Evolutionary conservation across 2,329 filamentous ascomycete species (phyloP), one percentile per base, ranked within the genome.

Genomic region (Pseudocercospora musae): DNA sequence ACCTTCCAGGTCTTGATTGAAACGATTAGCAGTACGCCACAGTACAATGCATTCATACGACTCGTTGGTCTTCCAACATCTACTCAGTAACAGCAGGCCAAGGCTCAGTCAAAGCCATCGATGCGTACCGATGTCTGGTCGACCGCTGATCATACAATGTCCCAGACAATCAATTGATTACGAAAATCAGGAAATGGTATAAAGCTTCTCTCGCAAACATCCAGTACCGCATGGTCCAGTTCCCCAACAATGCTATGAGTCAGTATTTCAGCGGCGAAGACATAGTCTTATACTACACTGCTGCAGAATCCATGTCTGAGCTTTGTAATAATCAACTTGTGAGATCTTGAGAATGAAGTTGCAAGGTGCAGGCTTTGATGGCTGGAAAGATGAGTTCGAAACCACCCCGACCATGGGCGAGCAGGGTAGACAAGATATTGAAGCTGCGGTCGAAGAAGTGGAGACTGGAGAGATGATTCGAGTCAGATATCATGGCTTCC

Each of bases 171-270:
- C 49, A 59, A 46, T 59, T 49, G 58, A 15, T 42, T 13, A 20
- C 52, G 9, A 49, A 55, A 27, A 54, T 37, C 4, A 46, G 21
- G 3, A 46, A 33, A n/a, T 60, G 58, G 58, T 55, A 54, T 13
- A 50, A 55, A 46, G 52, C 49, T 15, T 46, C 58, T 20, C 37
- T 59, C 8, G 58, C 58, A 3, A 59, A 59, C 29, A 55, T 60
- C 25, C 58, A 55, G 13, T 42, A 55, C 33, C 58, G 58, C 11
- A 55, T 60, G 13, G 49, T 55, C 49, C 49, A 60, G 13, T 60
- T 53, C 20, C 50, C 58, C 9, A 60, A 54, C 18, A 60, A 55
- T 48, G 58, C 48, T 4, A 18, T 20, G 15, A 54, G 37, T n/a
- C 58, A 54, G 20, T 23, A 50, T 13, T 40, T 49, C 58, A 20